Evolutionary conservation across 176 grass and related monocot species (phyloP).

Genomic region (Avena eriantha): DNA sequence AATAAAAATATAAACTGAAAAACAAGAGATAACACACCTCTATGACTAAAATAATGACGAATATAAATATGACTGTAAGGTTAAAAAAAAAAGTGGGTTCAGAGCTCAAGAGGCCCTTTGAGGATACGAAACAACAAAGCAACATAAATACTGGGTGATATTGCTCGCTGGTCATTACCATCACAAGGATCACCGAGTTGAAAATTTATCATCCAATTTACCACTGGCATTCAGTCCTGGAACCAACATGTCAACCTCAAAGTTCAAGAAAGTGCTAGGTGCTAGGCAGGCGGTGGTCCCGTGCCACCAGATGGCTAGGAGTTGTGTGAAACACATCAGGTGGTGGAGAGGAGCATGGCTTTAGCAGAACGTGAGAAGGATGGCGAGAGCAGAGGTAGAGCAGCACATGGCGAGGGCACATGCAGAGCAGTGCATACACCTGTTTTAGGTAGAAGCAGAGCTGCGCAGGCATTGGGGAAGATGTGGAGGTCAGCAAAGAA

Average conservation of each 20-base stretch:
- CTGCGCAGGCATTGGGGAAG: background rate
- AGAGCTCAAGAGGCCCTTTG: background rate
- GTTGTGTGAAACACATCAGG: background rate
- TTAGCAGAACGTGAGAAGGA: background rate
- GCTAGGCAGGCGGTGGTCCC: background rate
- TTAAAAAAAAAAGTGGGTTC: background rate
- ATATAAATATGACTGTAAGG: background rate
- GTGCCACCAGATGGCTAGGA: background rate
- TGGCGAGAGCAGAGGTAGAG: background rate
- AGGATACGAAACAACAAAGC: background rate
- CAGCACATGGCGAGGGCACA: background rate
- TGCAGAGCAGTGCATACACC: background rate
- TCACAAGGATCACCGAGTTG: background rate
- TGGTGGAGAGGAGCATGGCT: background rate
- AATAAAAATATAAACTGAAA: background rate
- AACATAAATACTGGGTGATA: background rate
- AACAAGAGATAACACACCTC: background rate
- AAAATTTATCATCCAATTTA: background rate
- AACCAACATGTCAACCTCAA: background rate
- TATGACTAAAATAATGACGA: background rate
- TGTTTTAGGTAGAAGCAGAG: background rate
- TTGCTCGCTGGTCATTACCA: background rate
- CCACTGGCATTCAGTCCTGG: background rate
- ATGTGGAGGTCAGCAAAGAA: background rate
- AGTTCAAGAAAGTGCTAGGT: background rate